Conservation (phyloP, 2,329 filamentous ascomycete genomes). For the Colletotrichum tanaceti region DNA sequence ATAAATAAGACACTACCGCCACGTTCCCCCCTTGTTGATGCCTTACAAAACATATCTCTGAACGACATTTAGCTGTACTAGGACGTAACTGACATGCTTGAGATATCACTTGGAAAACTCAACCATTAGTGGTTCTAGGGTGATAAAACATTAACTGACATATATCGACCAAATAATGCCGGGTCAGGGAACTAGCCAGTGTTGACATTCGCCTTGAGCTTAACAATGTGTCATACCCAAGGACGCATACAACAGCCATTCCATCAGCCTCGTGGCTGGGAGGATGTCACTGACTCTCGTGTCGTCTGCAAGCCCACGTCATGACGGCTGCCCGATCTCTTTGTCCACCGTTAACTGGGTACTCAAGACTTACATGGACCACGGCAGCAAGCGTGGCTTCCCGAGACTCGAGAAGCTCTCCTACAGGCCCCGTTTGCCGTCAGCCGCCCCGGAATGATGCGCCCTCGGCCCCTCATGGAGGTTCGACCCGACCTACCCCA, state of each 20-base stretch:
- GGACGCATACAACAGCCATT: constrained; percentile 13
- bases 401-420: constrained; percentile 14
- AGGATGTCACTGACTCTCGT: constrained; percentile 17
- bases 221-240: constrained; percentile 12
- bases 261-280: constrained; percentile 10
- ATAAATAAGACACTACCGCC: constrained; percentile 37
- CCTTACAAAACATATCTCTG: constrained; percentile 19
- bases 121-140: not conserved
- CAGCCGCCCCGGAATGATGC: constrained; percentile 38
- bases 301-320: constrained; percentile 6
- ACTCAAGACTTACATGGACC: constrained; percentile 32
- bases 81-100: constrained; percentile 1
- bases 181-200: constrained; percentile 18
- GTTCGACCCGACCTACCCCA: constrained; percentile 40
- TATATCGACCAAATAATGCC: constrained; percentile 20
- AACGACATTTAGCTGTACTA: constrained; percentile 2
- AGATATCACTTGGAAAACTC: constrained; percentile 16
- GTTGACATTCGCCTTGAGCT: constrained; percentile 7
- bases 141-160: not conserved
- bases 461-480: constrained; percentile 39
- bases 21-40: constrained; percentile 8
- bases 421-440: constrained; percentile 38
- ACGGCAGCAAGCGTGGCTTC: constrained; percentile 30
- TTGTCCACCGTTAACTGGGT: constrained; percentile 33
- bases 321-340: constrained; percentile 15